phyloP scores from a whole-genome alignment of 805 yeast genomes.

The Lipomyces yamadae region DNA sequence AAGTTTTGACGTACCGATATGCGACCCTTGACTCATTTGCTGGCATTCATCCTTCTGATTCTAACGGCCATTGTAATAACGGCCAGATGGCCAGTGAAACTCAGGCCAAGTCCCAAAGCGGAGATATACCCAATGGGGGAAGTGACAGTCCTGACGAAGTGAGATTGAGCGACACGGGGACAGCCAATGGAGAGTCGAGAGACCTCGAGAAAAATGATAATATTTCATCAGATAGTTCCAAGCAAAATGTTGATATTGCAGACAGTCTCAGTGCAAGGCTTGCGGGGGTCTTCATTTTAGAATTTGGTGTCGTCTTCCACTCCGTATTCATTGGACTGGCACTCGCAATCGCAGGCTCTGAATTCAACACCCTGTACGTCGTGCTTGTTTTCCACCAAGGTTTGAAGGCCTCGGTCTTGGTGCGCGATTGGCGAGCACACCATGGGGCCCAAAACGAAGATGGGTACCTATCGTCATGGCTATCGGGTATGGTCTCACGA shows the following conservation, averaged over 20 bases:
- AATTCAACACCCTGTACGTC: conserved; percentile 70
- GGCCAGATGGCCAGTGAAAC: background rate
- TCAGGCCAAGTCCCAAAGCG: no score
- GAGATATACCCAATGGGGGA: conserved; percentile 18
- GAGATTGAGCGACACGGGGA: conserved; percentile 17
- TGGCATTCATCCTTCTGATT: background rate
- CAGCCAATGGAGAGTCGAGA: background rate
- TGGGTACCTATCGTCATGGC: conserved; percentile 61
- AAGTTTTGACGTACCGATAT: conserved; percentile 53
- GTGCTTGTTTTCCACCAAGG: conserved; percentile 61
- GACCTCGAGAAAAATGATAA: conserved; percentile 23
- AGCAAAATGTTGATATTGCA: conserved; percentile 8
- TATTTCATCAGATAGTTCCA: background rate
- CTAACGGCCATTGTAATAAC: background rate
- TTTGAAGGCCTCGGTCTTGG: conserved; percentile 81
- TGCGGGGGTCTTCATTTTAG: conserved; percentile 61
- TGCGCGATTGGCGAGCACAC: conserved; percentile 64
- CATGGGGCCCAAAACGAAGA: conserved; percentile 55
- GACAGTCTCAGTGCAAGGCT: conserved; percentile 40
- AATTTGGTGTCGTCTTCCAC: conserved; percentile 82
- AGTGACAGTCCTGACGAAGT: conserved; percentile 16
- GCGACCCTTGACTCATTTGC: conserved; percentile 36
- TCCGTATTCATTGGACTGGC: conserved; percentile 82
- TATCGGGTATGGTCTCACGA: conserved; percentile 59
- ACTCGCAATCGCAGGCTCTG: conserved; percentile 76